phyloP scores from a whole-genome alignment of 2,329 filamentous ascomycete genomes.

The Aspergillus quadricinctus region DNA sequence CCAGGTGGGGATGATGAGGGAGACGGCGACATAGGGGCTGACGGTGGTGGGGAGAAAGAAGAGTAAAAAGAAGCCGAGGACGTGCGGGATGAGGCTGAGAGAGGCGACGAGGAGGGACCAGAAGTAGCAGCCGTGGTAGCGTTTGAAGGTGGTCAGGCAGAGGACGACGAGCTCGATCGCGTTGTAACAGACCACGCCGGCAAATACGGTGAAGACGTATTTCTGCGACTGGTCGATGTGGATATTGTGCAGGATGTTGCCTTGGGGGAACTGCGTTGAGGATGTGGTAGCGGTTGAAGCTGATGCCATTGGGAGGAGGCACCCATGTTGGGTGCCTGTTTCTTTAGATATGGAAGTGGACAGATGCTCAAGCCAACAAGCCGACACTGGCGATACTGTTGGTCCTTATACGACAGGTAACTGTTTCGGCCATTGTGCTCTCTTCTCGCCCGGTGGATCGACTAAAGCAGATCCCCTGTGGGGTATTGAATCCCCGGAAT shows the following conservation, averaged over 20 bases:
- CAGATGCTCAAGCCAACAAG: not conserved
- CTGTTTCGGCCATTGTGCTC: not conserved
- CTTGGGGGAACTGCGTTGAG: constrained; percentile 1
- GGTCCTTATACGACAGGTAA: not conserved
- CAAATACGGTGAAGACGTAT: constrained; percentile 17
- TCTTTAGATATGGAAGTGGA: not conserved
- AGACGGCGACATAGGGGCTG: constrained; percentile 30
- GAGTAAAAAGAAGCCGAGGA: constrained; percentile 41
- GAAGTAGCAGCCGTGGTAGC: constrained; percentile 43
- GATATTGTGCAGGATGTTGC: constrained; percentile 4
- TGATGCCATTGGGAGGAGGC: constrained; percentile 11
- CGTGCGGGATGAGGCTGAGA: constrained; percentile 36
- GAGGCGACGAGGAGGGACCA: constrained; percentile 43
- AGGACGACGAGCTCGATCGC: constrained; percentile 29
- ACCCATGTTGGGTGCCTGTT: not conserved
- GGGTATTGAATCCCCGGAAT: not conserved
- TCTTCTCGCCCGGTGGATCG: no score
- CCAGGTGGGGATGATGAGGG: constrained; percentile 39
- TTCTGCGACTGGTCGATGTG: constrained; percentile 1
- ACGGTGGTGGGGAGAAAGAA: constrained; percentile 30
- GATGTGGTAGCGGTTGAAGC: constrained; percentile 1
- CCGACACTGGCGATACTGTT: not conserved
- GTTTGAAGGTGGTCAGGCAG: constrained; percentile 43
- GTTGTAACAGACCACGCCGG: constrained; percentile 21
- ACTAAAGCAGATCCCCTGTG: not conserved